Conservation (phyloP, 1,139 yeast genomes). For the Magnusiomyces tetraspermus region DNA sequence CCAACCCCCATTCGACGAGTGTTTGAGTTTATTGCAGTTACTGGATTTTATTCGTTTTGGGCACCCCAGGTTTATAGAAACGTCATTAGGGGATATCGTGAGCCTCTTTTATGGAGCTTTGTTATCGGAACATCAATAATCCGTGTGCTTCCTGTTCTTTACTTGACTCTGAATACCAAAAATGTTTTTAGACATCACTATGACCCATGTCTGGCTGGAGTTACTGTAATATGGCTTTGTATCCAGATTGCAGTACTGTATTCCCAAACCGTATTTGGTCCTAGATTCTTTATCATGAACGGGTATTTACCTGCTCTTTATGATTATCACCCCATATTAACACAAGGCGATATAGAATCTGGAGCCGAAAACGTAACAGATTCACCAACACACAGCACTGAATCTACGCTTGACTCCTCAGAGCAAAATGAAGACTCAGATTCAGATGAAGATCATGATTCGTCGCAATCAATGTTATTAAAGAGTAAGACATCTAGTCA, state of each 20-base stretch:
- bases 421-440: no score
- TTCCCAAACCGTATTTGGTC: slow-evolving; percentile 59
- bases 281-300: slow-evolving; percentile 76
- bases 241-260: slow-evolving; percentile 48
- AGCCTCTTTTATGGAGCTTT: slow-evolving; percentile 61
- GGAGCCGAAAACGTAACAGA: slow-evolving; percentile 21
- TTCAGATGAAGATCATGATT: no score
- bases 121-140: slow-evolving; percentile 56
- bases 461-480: no score
- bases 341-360: slow-evolving; percentile 54
- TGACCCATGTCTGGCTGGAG: slow-evolving; percentile 42
- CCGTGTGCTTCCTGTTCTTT: slow-evolving; percentile 56
- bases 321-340: slow-evolving; percentile 64
- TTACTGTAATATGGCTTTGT: slow-evolving; percentile 44
- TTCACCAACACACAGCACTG: neutral
- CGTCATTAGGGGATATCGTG: slow-evolving; percentile 52
- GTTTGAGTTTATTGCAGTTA: slow-evolving; percentile 49
- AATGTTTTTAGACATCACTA: slow-evolving; percentile 48
- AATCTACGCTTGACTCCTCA: no score
- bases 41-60: slow-evolving; percentile 67
- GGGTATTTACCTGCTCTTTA: slow-evolving; percentile 67
- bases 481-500: no score
- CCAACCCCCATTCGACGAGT: slow-evolving; percentile 44
- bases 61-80: slow-evolving; percentile 83
- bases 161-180: slow-evolving; percentile 41